Base-by-base conservation (phyloP, 805 yeast genomes). In the Vanderwaltozyma verrucispora region DNA sequence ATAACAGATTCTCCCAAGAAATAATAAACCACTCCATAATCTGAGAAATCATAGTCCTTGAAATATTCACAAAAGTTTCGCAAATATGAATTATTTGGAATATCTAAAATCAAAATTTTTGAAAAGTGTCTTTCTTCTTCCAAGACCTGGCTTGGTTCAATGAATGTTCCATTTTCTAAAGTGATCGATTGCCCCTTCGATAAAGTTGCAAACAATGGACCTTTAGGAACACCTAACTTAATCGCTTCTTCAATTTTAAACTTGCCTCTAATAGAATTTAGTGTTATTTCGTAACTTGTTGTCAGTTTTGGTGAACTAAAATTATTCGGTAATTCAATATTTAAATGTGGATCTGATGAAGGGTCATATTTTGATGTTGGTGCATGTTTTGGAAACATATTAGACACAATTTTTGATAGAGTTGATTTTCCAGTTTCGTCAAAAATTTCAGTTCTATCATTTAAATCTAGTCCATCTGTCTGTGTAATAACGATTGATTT, bases 61-160 rank as follows among this genome's bases (percentile, higher is more conserved):
- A 65, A 58, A 12, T 48, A 35, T 5, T 60, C 49, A 4, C 59
- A 59, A 15, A 48, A 44, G 11, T n/a, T 13, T 13, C 28, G 13
- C 5, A 38, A 18, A 49, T 78, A 81, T 0, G 52, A 55, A 0
- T 43, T 38, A 14, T 67, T 62, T 0, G 96, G 95, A 18, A 86
- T 70, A 50, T 89, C 96, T 6, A 89, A 47, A 2, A 89, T 65
- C 20, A 86, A 53, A 12, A 83, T 62, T 25, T 80, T 74, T 2
- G 75, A 68, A 39, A 81, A 81, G 1, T 53, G 41, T 39, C 77
- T 71, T 7, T 75, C 63, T 9, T 75, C 72, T 2, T 73, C 87
- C 38, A 88, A 46, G 2, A 92, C 96, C 50, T 86, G 81, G 1
- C 72, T 72, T 0, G 96, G 82, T 2, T 58, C 50, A 1, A 92